Evolutionary conservation across 1,284 basidiomycete species (phyloP).

Genomic region (Ganoderma meredithae): DNA sequence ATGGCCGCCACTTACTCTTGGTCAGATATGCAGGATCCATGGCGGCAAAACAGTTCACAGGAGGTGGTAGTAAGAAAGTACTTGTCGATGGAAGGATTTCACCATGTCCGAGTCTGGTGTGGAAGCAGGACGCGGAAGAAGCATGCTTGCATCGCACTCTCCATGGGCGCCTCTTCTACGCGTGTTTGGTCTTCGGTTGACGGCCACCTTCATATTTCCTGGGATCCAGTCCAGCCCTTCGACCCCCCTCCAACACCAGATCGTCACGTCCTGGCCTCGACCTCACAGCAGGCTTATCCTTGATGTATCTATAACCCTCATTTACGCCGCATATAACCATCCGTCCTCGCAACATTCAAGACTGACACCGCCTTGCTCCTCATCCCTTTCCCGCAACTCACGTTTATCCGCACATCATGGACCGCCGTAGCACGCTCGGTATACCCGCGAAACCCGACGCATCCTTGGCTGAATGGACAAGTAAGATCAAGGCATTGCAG

Average conservation of each 20-base stretch:
- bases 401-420: not conserved
- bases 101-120: no score
- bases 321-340: conserved; percentile 1
- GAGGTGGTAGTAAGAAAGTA: no score
- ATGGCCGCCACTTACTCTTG: conserved; percentile 43
- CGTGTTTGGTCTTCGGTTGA: not conserved
- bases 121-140: no score
- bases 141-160: no score
- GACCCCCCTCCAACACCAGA: not conserved
- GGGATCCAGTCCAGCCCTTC: not conserved
- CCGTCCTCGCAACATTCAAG: not conserved
- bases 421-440: conserved; percentile 48
- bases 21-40: conserved; percentile 36
- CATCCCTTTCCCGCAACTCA: not conserved
- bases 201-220: not conserved
- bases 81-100: no score
- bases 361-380: not conserved
- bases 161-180: not conserved
- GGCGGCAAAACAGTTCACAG: conserved; percentile 14
- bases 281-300: not conserved
- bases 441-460: conserved; percentile 56
- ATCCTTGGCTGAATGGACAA: conserved; percentile 81
- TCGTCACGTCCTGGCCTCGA: not conserved
- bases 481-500: conserved; percentile 78
- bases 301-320: conserved; percentile 9